Conservation (phyloP, 1,284 basidiomycete genomes). For the Schizopora paradoxa region DNA sequence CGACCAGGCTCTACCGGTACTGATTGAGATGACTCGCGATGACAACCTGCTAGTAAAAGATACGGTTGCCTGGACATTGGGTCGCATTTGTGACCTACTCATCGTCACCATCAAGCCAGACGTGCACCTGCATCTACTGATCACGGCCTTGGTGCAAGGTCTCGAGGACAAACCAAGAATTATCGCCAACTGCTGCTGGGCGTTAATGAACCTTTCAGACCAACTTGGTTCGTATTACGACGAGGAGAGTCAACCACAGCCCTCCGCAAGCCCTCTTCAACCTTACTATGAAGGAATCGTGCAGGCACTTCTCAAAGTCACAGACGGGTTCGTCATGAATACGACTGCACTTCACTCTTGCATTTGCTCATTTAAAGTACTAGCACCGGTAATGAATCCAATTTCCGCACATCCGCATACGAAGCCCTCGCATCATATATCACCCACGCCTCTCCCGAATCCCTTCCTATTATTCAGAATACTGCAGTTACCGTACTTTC, state of each 20-base stretch:
- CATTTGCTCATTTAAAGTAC: constrained; percentile 19
- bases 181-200: constrained; percentile 94
- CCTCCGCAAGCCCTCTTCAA: constrained; percentile 63
- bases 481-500: constrained; percentile 78
- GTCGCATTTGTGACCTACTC: constrained; percentile 90
- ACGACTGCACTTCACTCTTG: not conserved
- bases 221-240: constrained; percentile 67
- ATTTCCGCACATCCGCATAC: constrained; percentile 94
- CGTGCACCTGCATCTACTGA: constrained; percentile 79
- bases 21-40: constrained; percentile 96
- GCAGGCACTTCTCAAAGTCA: constrained; percentile 75
- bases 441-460: constrained; percentile 77
- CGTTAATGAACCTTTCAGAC: constrained; percentile 90
- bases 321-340: constrained; percentile 62
- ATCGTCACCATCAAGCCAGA: constrained; percentile 87
- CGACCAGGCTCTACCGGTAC: constrained; percentile 87
- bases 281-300: constrained; percentile 89
- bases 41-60: constrained; percentile 87
- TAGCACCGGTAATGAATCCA: constrained; percentile 84
- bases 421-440: constrained; percentile 91
- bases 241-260: constrained; percentile 47
- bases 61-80: constrained; percentile 97
- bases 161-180: constrained; percentile 84
- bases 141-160: constrained; percentile 81
- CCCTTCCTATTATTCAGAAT: constrained; percentile 78